A percentile compares a stretch with the other conserved stretches of the same genome.
phyloP scores from a whole-genome alignment of 164 flowering plant genomes.

The Liquidambar formosana region DNA sequence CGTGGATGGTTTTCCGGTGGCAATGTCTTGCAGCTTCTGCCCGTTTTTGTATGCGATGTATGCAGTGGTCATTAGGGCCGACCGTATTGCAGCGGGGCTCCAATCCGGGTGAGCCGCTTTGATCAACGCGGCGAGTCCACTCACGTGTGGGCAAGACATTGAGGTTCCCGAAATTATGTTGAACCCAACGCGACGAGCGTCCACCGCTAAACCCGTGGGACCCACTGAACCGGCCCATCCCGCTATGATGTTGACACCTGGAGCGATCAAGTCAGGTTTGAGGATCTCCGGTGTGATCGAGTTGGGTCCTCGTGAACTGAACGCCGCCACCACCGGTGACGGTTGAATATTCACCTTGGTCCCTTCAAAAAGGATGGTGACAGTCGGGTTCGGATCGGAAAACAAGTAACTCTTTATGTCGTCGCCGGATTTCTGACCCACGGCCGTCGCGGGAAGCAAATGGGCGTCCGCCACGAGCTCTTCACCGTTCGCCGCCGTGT shows the following conservation, averaged over 20 bases:
- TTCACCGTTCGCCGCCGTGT: conserved; percentile 64
- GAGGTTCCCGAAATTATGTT: conserved; percentile 79
- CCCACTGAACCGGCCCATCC: conserved; percentile 58
- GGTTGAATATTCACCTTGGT: conserved; percentile 60
- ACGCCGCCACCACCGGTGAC: conserved; percentile 74
- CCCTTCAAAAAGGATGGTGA: conserved; percentile 45
- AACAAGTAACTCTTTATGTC: conserved; percentile 37
- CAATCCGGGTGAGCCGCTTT: conserved; percentile 64
- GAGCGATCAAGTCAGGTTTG: conserved; percentile 69
- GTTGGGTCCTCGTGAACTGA: conserved; percentile 72
- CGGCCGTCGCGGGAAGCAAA: conserved; percentile 55
- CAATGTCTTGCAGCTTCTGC: conserved; percentile 34
- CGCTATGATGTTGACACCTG: conserved; percentile 70
- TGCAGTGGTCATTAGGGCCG: conserved; percentile 77
- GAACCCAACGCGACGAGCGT: conserved; percentile 53
- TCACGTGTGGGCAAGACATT: conserved; percentile 80
- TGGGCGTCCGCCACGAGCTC: conserved; percentile 75
- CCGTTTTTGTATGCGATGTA: conserved; percentile 50
- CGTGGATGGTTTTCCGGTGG: conserved; percentile 56
- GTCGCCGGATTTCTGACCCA: conserved; percentile 46
- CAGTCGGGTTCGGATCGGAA: conserved; percentile 46
- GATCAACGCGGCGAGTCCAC: conserved; percentile 64
- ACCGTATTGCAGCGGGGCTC: conserved; percentile 70
- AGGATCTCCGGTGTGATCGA: conserved; percentile 52
- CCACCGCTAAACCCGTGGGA: conserved; percentile 51